Conservation (phyloP, 2,329 filamentous ascomycete genomes). For the Cucurbitaria berberidis region DNA sequence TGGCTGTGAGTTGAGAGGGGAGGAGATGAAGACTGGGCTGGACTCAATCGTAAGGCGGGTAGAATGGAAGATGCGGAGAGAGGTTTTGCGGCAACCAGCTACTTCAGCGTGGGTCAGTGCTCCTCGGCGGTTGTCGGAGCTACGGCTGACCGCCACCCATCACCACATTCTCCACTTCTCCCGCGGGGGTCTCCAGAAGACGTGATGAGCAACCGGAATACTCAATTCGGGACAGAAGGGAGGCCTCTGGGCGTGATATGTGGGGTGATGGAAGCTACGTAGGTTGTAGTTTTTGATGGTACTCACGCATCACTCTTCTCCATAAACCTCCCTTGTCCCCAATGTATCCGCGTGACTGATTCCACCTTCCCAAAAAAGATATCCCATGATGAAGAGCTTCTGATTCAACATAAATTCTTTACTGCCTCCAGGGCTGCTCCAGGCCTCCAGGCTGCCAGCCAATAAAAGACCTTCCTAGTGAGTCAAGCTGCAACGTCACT, state of each 20-base stretch:
- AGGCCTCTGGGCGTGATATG: too few species aligned
- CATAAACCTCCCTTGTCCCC: too few species aligned
- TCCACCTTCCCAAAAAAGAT: too few species aligned
- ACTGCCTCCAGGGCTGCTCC: neutral
- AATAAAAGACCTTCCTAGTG: conserved; percentile 1
- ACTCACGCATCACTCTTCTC: too few species aligned
- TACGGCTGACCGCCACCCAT: conserved; percentile 26
- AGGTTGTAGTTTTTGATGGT: too few species aligned
- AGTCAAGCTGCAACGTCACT: conserved; percentile 3
- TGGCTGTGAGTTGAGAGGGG: conserved; percentile 28
- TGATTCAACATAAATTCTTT: neutral
- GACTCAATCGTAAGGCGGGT: conserved; percentile 24
- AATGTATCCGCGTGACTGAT: too few species aligned
- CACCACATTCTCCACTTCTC: conserved; percentile 5
- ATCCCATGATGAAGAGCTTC: too few species aligned
- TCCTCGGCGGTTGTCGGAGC: conserved; percentile 24
- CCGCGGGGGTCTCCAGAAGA: conserved; percentile 1
- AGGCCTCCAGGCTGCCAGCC: neutral
- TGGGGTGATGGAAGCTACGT: too few species aligned
- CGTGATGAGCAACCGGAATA: neutral
- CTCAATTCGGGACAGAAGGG: neutral
- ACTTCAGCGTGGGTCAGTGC: conserved; percentile 21
- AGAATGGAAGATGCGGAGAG: conserved; percentile 17
- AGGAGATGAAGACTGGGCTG: conserved; percentile 33
- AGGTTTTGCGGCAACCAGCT: conserved; percentile 32